These are phyloP conservation scores for Coniochaeta pulveracea DNA, from an alignment of 2,329 filamentous ascomycete genomes.

Conservation along the genomic window DNA sequence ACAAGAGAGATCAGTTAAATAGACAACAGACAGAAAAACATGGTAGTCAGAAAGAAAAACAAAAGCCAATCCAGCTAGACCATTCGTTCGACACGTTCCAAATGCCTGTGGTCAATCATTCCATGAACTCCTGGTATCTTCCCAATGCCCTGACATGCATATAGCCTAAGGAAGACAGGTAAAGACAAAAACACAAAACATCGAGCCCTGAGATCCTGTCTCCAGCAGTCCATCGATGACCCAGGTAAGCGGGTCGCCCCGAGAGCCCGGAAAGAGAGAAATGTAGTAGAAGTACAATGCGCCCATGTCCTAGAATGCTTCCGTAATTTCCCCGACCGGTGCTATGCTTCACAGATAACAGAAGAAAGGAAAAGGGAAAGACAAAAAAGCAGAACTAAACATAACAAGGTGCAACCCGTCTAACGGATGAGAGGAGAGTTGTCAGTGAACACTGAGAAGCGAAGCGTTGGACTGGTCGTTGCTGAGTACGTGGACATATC, in stretches of 20 bases:
- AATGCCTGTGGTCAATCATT: background rate
- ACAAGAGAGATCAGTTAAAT: constrained; percentile 9
- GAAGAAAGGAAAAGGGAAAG: constrained; percentile 5
- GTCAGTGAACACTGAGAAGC: background rate
- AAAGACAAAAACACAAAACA: constrained; percentile 9
- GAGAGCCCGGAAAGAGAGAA: constrained; percentile 1
- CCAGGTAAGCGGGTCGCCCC: constrained; percentile 1
- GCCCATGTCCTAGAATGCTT: constrained; percentile 6
- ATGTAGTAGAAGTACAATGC: constrained; percentile 14
- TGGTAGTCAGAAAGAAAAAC: constrained; percentile 5
- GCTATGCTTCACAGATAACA: constrained; percentile 11
- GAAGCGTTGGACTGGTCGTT: constrained; percentile 3
- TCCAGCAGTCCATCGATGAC: background rate
- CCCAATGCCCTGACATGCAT: constrained; percentile 6
- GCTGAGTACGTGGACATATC: constrained; percentile 6
- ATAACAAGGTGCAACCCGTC: background rate
- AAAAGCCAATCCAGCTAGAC: constrained; percentile 7
- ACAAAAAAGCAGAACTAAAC: background rate
- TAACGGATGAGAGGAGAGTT: background rate
- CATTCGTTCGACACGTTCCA: background rate
- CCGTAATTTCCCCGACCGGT: constrained; percentile 9
- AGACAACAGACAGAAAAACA: constrained; percentile 4
- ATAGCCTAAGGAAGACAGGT: constrained; percentile 8
- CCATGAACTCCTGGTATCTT: constrained; percentile 22
- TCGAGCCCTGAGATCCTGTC: constrained; percentile 3